Conservation (phyloP, 305 asterid genomes). For the Fraxinus albicans region DNA sequence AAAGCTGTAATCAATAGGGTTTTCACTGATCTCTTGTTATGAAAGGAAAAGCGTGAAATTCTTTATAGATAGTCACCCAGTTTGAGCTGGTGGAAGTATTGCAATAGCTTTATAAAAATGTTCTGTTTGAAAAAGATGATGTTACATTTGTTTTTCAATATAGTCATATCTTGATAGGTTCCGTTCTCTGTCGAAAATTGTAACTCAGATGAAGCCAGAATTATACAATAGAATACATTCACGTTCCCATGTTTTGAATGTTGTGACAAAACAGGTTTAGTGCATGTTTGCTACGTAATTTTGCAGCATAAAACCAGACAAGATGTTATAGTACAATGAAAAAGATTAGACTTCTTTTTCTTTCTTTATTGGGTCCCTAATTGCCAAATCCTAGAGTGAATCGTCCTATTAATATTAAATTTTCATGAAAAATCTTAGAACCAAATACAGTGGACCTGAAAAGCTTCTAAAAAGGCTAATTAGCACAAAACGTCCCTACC, state of each 20-base stretch:
- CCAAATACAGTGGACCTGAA: not conserved
- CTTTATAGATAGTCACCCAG: constrained; percentile 10
- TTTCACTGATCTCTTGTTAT: not conserved
- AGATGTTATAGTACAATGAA: not conserved
- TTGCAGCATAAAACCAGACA: not conserved
- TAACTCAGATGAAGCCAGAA: not conserved
- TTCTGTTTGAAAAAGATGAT: not conserved
- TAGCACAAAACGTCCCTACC: too few relatives aligned
- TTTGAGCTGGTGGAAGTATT: constrained; percentile 24
- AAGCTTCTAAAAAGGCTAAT: not conserved
- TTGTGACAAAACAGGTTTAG: not conserved
- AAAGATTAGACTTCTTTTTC: not conserved
- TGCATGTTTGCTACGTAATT: not conserved
- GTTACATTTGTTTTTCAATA: not conserved
- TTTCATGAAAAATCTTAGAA: not conserved
- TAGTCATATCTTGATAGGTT: not conserved
- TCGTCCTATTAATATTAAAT: not conserved
- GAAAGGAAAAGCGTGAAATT: not conserved
- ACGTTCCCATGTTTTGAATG: not conserved
- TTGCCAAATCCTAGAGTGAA: not conserved
- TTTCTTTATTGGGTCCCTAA: not conserved
- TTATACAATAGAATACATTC: not conserved
- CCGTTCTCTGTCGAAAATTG: not conserved
- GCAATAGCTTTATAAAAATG: not conserved
- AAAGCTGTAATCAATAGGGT: not conserved